Percentiles rank a stretch among this genome's conserved stretches.
Evolutionary conservation across 179 eudicot species (phyloP).

Genomic region (Silene vulgaris): DNA sequence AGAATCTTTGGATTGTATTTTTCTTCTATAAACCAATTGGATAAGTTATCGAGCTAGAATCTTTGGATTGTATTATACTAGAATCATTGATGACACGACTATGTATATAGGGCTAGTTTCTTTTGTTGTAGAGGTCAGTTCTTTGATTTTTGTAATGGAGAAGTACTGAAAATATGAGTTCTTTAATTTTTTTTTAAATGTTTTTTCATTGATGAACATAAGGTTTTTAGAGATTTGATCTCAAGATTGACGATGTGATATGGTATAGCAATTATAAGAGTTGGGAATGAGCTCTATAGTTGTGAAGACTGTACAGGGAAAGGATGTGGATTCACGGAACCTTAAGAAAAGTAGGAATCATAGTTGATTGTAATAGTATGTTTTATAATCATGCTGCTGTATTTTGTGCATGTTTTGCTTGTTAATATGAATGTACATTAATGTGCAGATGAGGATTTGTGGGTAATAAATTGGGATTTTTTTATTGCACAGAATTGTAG

Average conservation of each 20-base stretch:
- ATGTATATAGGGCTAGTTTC: no score
- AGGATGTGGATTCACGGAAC: not conserved
- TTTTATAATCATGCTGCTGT: not conserved
- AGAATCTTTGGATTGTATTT: no score
- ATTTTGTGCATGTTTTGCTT: not conserved
- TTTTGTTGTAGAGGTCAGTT: not conserved
- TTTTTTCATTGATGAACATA: not conserved
- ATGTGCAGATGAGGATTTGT: constrained; percentile 14
- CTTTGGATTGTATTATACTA: no score
- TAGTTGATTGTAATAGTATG: not conserved
- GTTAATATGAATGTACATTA: constrained; percentile 7
- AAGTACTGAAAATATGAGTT: no score
- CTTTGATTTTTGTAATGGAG: no score
- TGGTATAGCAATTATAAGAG: not conserved
- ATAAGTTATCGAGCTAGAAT: no score
- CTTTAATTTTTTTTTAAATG: no score
- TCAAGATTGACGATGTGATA: not conserved
- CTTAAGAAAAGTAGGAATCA: not conserved
- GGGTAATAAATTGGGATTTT: not conserved
- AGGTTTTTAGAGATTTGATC: not conserved
- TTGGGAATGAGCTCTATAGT: not conserved
- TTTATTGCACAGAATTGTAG: not conserved
- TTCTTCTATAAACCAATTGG: no score
- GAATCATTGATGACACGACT: no score
- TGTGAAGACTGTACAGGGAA: not conserved